Base-by-base conservation (phyloP, 129 eudicot genomes). In the Ambrosia trifida region DNA sequence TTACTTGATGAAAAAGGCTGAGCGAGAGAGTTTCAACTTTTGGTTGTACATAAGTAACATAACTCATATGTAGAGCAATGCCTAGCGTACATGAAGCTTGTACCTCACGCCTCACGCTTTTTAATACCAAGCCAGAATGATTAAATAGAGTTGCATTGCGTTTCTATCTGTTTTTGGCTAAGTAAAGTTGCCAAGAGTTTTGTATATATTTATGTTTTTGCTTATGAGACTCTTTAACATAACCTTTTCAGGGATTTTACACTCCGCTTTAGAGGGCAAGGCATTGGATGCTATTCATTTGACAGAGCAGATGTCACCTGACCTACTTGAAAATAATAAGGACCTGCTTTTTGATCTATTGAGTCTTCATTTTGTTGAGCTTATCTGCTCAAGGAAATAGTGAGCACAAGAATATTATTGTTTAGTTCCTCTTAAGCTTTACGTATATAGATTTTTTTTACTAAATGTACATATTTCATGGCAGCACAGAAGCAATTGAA, bases 291-390 rank as follows among this genome's bases (percentile, higher is more conserved):
- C 98, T 70, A 89, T 94, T 60, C 83, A 78, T 69, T 60, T 94
- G 66, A 89, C 96, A 16, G 85, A 89, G 70, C 82, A 89, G 64
- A 73, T 94, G 36, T 81, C 96, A 12, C 90, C 95, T 31, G 87
- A 82, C 49, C 68, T 94, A 64, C 80, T 94, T 35, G 85, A 87
- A 74, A 81, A 80, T 24, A 84, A 87, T 74, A 76, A 83, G 78
- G 95, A 89, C 82, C 53, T 94, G 74, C 92, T 78, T 76, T 94
- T 94, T 75, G 93, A 89, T 80, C 95, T 94, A 41, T 77, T 94
- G 86, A 82, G 92, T 81, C 98, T 94, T 82, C 98, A 87, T 69
- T 94, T 85, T 81, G 90, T 85, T 65, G 84, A 86, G 84, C 92
- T 94, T 58, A 85, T 94, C 61, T 80, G 90, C 70, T 87, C 86